Evolutionary conservation across 192 early-diverging fungal genomes (phyloP), one percentile per base, ranked within the genome.

Genomic region (Chytriomyces sp.): DNA sequence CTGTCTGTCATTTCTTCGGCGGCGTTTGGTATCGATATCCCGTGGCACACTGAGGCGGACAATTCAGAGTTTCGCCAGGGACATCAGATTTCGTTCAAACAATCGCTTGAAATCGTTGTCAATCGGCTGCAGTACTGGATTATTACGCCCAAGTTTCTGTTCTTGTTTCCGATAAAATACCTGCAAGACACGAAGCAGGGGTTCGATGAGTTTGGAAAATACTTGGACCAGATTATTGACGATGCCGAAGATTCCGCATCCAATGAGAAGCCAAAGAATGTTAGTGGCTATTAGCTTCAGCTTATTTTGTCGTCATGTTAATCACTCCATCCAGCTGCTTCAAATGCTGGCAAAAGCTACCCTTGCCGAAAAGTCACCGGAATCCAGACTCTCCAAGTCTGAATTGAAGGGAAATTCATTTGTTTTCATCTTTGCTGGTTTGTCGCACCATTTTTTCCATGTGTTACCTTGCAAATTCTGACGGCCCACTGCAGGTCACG

Each of bases 351-450:
- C 77, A 13, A 63, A 65, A 35, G 70, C 82, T 6, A 49, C 76
- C 23, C n/a, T 49, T 43, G 69, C 20, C 7, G 69, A 73, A 24
- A 50, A 69, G n/a, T 63, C 13, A 6, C 44, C 13, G 9, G 11
- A 16, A n/a, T 13, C 10, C n/a, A 45, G 9, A 13, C 53, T 82
- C 45, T 78, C 69, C 7, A 72, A 83, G 45, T 59, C 43, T 0
- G 87, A 83, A 16, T 57, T 89, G 5, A 67, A 82, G 35, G 82
- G 79, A 16, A 85, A 88, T 50, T 50, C 84, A n/a, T 78, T 84
- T 6, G 77, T 83, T 20, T 78, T 89, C 7, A 81, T 86, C 23
- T 87, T 89, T 82, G 88, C 88, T 63, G 88, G 88, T 84, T 86
- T 7, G 59, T 88, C 6, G 61, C 78, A 1, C 86, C 79, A 70